Conservation (phyloP, 345 rosid species). For the Populus euphratica region DNA sequence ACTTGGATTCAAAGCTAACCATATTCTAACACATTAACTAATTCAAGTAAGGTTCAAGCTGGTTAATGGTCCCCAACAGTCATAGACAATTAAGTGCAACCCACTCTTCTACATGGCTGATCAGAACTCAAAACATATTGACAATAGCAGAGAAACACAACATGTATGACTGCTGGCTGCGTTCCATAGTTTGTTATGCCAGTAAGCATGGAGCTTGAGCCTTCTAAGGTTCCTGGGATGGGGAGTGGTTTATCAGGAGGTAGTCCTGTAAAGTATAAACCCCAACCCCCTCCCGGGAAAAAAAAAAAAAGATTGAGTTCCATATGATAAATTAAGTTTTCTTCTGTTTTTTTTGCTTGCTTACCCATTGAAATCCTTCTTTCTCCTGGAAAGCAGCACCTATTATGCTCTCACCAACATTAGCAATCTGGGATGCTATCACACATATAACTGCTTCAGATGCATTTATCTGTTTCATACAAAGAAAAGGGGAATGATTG, state of each 20-base stretch:
- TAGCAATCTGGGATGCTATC: conserved; percentile 89
- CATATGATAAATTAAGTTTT: not conserved
- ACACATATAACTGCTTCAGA: conserved; percentile 72
- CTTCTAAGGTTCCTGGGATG: not conserved
- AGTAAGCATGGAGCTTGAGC: not conserved
- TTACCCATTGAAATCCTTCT: conserved; percentile 84
- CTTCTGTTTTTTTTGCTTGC: conserved; percentile 1
- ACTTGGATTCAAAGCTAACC: not conserved
- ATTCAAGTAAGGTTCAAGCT: not conserved
- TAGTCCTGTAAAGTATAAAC: not conserved
- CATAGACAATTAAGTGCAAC: not conserved
- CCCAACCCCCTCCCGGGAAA: not conserved
- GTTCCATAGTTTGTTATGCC: not conserved
- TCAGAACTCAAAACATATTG: not conserved
- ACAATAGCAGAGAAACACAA: not conserved
- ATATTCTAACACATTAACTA: not conserved
- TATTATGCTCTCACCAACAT: conserved; percentile 86
- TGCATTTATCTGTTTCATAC: conserved; percentile 50
- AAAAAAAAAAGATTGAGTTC: not conserved
- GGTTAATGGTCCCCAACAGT: not conserved
- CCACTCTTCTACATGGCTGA: not conserved
- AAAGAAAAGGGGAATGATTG: conserved; percentile 7
- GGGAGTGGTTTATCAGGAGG: not conserved
- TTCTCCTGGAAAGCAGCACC: conserved; percentile 87
- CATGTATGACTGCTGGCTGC: not conserved